Base-by-base conservation (phyloP, 192 early-diverging fungal genomes). In the Coemansia sp. region DNA sequence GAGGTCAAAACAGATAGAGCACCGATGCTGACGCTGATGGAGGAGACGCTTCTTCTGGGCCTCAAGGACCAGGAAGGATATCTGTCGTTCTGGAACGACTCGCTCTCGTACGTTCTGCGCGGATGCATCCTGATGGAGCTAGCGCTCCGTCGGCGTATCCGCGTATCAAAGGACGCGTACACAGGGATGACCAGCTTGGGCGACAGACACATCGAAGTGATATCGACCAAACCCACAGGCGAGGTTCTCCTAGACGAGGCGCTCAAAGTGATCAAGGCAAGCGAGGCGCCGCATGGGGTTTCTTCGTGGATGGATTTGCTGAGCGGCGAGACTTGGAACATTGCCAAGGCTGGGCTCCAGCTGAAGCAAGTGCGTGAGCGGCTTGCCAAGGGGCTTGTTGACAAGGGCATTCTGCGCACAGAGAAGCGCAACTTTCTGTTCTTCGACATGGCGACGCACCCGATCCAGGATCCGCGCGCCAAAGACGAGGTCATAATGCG, bases 321-420 rank as follows among this genome's bases (percentile, higher is more conserved):
- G 89, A 96, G 95, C 74, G 96, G 96, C 50, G 96, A 99, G 87
- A 99, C 96, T 9, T 99, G 96, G 96, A 97, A 97, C 79, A 86
- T 99, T 29, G 87, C 92, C 81, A 97, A 96, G 74, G 93, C 96
- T 70, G 92, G 92, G 35, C 97, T 93, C 74, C 96, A 99, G 83
- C 84, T 99, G 40, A 97, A 97, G 75, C 94, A 98, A 84, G 96
- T 99, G 9, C 88, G 96, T 14, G 96, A 99, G 77, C 84, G 96
- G 22, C 84, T 99, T 46, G 92, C 93, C 33, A 99, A 99, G 77
- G 96, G 95, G 3, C 76, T 99, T 42, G 96, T 99, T n/a, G 96
- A 99, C 76, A 99, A 99, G 76, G 96, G 96, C 17, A 90, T 99
- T 33, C 73, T 99, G 42, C 83, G 95, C 46, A 99, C 96, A 17